Evolutionary conservation across 2,329 filamentous ascomycete genomes (phyloP).

Genomic region (Onygenales sp.): DNA sequence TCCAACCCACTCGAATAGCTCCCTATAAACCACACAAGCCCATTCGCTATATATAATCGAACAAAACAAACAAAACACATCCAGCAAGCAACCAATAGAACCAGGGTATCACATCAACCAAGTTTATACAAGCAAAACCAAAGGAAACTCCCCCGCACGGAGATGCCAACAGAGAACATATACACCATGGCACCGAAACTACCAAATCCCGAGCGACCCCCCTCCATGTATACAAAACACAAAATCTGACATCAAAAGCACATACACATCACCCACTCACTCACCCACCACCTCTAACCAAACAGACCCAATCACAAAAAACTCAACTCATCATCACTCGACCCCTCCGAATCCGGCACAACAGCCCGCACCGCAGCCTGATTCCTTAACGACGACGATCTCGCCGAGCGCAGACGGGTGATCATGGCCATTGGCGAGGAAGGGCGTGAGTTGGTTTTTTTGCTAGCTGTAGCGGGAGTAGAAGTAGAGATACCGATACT

Average conservation of each 20-base stretch:
- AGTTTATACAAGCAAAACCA: neutral
- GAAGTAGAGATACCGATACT: neutral
- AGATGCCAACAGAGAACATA: no score
- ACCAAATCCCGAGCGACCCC: no score
- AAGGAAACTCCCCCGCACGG: neutral
- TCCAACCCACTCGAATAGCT: no score
- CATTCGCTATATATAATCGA: no score
- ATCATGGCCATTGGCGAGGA: neutral
- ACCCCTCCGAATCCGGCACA: neutral
- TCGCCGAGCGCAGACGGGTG: neutral
- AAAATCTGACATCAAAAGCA: no score
- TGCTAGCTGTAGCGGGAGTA: no score
- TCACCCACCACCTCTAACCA: neutral
- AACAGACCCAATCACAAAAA: neutral
- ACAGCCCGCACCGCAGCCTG: neutral
- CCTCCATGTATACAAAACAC: no score
- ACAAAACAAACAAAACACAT: neutral
- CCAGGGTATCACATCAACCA: neutral
- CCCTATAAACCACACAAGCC: no score
- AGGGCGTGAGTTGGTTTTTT: neutral
- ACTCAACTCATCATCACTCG: constrained; percentile 4
- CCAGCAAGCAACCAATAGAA: neutral
- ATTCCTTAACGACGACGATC: neutral
- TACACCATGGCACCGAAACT: no score
- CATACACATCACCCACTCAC: no score